These are phyloP conservation scores for Neurospora cerealis DNA, from an alignment of 495 filamentous ascomycete genomes.

Conservation along the genomic window DNA sequence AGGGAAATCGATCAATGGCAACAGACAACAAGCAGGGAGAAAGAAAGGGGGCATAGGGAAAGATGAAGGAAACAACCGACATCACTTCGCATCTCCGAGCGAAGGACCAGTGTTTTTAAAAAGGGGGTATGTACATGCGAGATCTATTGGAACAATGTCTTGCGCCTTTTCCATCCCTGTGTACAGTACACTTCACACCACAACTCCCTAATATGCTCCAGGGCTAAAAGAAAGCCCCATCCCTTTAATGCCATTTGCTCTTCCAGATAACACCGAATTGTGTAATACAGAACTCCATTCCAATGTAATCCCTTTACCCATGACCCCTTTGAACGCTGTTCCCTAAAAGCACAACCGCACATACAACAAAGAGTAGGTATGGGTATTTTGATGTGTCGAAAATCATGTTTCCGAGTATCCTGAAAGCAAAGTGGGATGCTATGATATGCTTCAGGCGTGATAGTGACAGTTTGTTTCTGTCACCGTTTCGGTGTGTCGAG, in stretches of 20 bases:
- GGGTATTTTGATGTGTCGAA: neutral
- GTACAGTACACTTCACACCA: neutral
- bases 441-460: slow-evolving; percentile 11
- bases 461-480: neutral
- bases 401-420: slow-evolving; percentile 12
- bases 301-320: neutral
- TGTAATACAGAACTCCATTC: neutral
- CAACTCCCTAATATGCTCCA: neutral
- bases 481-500: neutral
- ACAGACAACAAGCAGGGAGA: neutral
- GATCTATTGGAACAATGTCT: neutral
- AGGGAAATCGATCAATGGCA: neutral
- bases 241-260: neutral
- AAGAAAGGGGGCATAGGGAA: neutral
- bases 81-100: neutral
- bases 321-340: neutral
- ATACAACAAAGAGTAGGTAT: slow-evolving; percentile 1
- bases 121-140: neutral
- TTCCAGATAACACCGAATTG: neutral
- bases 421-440: slow-evolving; percentile 13
- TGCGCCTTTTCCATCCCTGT: neutral
- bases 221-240: neutral
- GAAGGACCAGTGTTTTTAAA: neutral
- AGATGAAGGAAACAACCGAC: neutral
- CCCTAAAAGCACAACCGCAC: neutral